Evolutionary conservation across 768 basidiomycete genomes (phyloP), one percentile per base, ranked within the genome.

Genomic region (Paxillus rubicundulus): DNA sequence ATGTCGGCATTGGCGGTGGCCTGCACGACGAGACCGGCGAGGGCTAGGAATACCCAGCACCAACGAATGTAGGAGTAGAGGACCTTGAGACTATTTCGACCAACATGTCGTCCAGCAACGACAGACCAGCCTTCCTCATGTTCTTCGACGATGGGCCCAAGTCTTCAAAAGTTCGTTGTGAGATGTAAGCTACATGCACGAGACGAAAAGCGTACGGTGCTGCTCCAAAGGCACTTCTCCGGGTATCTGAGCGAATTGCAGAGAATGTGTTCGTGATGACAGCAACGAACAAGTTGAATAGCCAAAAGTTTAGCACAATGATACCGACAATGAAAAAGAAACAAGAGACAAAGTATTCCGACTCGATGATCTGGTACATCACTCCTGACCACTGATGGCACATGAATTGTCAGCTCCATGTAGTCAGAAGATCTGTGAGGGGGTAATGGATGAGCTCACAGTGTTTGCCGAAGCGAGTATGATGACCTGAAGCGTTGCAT

Each of bases 231-330:
- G 95, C 96, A 67, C 90, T 93, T 66, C 87, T 88, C 66, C 85
- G 82, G 3, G 95, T 97, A 62, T 92, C 86, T 4, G 82, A 78
- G 33, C 92, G 77, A 54, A 97, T 97, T 14, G 88, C 89, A 16
- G 84, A 83, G 67, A 98, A 98, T 0, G 91, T 90, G 62, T 92
- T 89, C 27, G 92, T 92, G 56, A 96, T 95, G n/a, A 97, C 93
- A 16, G 95, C 94, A 50, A 97, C 91, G 65, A 95, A 89, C 40
- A 97, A 70, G 66, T 94, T 93, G 76, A 95, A 86, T 52, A 96
- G 77, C 91, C 91, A 92, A 66, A 97, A 92, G 69, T 98, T 96
- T 60, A 98, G 78, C 20, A 97, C 80, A 57, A 98, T 73, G 54
- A 98, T 74, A 49, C 85, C 86, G 28, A 84, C 71, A 54, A 98